phyloP scores from a whole-genome alignment of 2,329 filamentous ascomycete genomes.

The Calonectria leucothoes region DNA sequence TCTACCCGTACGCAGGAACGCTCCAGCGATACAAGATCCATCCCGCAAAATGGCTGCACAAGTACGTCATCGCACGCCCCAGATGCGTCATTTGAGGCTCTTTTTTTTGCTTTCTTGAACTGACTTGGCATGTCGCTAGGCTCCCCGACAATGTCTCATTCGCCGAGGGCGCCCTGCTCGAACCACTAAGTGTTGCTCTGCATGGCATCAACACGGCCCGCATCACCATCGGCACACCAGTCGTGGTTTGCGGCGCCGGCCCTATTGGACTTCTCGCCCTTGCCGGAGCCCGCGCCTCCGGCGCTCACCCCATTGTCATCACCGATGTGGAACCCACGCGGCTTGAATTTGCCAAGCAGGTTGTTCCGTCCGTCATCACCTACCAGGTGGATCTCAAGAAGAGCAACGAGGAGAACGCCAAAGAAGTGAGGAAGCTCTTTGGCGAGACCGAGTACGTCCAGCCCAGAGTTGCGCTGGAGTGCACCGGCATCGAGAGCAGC shows the following conservation, averaged over 20 bases:
- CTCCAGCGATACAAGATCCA: slow-evolving; percentile 72
- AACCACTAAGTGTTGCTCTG: slow-evolving; percentile 72
- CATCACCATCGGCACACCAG: slow-evolving; percentile 65
- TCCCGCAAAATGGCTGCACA: slow-evolving; percentile 69
- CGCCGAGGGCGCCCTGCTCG: slow-evolving; percentile 71
- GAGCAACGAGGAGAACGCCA: slow-evolving; percentile 61
- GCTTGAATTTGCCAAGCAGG: slow-evolving; percentile 67
- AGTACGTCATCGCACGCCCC: slow-evolving; percentile 42
- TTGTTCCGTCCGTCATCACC: slow-evolving; percentile 65
- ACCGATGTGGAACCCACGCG: slow-evolving; percentile 70
- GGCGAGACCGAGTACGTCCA: slow-evolving; percentile 65
- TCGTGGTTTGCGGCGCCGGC: slow-evolving; percentile 71
- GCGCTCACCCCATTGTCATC: slow-evolving; percentile 72
- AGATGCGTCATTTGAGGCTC: not conserved
- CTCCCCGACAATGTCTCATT: slow-evolving; percentile 68
- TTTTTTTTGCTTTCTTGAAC: not conserved
- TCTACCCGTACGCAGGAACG: slow-evolving; percentile 70
- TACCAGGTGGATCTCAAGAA: slow-evolving; percentile 63
- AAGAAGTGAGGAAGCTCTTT: slow-evolving; percentile 65
- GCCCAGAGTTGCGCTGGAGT: slow-evolving; percentile 71
- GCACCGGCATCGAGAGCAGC: slow-evolving; percentile 74
- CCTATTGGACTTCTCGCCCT: slow-evolving; percentile 72
- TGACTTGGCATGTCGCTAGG: slow-evolving; percentile 34
- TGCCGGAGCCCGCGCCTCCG: slow-evolving; percentile 69
- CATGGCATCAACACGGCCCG: slow-evolving; percentile 67